These are phyloP conservation scores for Coemansia sp. DNA, from an alignment of 192 early-diverging fungal genomes.

Conservation along the genomic window DNA sequence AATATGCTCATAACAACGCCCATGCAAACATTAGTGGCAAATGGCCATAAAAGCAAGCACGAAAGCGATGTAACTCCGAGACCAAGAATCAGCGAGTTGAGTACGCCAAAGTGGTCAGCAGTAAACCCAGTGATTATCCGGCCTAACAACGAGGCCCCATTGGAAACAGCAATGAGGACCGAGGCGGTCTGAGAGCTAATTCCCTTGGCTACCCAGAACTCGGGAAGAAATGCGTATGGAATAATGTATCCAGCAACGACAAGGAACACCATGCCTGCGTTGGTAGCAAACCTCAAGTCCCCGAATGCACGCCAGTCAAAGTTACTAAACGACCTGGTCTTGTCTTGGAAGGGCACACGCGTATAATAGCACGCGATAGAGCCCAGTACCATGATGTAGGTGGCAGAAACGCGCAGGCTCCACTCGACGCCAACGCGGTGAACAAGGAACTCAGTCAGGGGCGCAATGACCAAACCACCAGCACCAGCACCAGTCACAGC, in stretches of 20 bases:
- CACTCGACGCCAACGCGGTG: constrained; percentile 44
- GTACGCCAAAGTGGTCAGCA: constrained; percentile 45
- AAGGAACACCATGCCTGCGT: constrained; percentile 38
- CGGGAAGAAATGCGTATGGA: constrained; percentile 42
- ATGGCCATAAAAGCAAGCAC: constrained; percentile 44
- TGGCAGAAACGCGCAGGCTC: constrained; percentile 54
- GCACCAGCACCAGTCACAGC: constrained; percentile 68
- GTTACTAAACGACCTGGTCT: constrained; percentile 19
- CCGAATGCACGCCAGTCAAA: constrained; percentile 47
- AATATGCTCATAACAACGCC: constrained; percentile 31
- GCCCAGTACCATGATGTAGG: constrained; percentile 55
- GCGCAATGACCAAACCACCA: constrained; percentile 65
- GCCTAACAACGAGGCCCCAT: constrained; percentile 44
- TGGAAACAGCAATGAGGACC: constrained; percentile 48
- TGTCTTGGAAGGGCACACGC: constrained; percentile 34
- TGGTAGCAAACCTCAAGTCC: constrained; percentile 34
- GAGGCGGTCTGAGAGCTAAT: constrained; percentile 36
- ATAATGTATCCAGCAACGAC: constrained; percentile 47
- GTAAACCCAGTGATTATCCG: constrained; percentile 28
- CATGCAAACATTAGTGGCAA: constrained; percentile 35
- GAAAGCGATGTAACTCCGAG: constrained; percentile 18
- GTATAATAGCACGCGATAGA: constrained; percentile 31
- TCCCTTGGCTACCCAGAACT: constrained; percentile 46
- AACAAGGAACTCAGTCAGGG: constrained; percentile 56
- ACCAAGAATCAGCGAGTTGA: constrained; percentile 37